phyloP scores from a whole-genome alignment of 495 filamentous ascomycete species.

The Thozetella sp. region DNA sequence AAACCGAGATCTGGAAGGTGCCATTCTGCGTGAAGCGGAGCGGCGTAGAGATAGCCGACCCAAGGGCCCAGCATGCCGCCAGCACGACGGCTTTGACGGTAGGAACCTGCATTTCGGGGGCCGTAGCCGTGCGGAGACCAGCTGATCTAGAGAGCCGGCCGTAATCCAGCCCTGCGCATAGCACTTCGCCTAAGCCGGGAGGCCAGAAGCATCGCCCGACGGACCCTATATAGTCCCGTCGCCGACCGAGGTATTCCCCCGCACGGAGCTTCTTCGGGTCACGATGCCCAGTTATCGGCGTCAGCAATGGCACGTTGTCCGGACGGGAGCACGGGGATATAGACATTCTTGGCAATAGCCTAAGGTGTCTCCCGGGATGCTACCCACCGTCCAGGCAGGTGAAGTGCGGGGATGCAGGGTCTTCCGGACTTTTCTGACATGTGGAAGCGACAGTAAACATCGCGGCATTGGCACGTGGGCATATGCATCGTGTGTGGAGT shows the following conservation, averaged over 20 bases:
- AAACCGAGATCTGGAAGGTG: conserved; percentile 48
- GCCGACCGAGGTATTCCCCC: no score
- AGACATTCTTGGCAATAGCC: background rate
- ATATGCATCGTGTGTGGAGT: no score
- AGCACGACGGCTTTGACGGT: background rate
- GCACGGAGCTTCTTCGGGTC: background rate
- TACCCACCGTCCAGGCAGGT: background rate
- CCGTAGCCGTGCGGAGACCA: background rate
- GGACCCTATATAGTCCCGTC: no score
- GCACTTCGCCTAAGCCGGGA: background rate
- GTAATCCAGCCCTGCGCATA: background rate
- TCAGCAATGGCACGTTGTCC: background rate
- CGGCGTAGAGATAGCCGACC: background rate
- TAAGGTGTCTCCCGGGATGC: background rate
- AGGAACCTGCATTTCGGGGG: background rate
- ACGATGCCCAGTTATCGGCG: background rate
- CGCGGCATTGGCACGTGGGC: no score
- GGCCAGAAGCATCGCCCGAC: no score
- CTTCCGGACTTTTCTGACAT: background rate
- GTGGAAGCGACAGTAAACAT: background rate
- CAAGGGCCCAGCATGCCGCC: background rate
- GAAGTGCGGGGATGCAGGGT: background rate
- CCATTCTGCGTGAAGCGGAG: conserved; percentile 30
- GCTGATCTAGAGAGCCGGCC: background rate
- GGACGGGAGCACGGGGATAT: background rate